phyloP scores from a whole-genome alignment of 2,329 filamentous ascomycete species.

The Cercospora zeina region DNA sequence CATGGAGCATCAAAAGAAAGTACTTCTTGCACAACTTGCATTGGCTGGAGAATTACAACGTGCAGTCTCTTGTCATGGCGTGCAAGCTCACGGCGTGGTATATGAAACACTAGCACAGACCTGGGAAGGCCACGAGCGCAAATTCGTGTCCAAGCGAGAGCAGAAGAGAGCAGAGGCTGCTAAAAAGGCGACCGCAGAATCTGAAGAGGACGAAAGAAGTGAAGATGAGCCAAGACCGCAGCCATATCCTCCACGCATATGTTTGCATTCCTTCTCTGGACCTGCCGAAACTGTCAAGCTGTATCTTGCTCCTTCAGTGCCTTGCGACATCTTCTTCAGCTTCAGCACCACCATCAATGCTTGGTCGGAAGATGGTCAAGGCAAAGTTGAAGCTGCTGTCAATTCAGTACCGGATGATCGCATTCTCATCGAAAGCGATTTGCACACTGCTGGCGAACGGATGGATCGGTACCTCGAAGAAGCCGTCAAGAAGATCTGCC shows the following conservation, averaged over 20 bases:
- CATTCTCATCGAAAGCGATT: conserved; percentile 84
- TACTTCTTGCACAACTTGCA: conserved; percentile 68
- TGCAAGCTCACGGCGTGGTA: conserved; percentile 72
- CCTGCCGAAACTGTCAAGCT: conserved; percentile 71
- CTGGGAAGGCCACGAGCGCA: conserved; percentile 70
- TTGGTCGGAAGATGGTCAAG: conserved; percentile 46
- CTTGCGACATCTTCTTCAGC: conserved; percentile 79
- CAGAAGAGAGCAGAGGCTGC: conserved; percentile 36
- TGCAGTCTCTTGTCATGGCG: conserved; percentile 69
- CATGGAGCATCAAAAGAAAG: conserved; percentile 65
- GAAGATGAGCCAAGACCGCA: conserved; percentile 41
- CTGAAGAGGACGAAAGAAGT: conserved; percentile 19
- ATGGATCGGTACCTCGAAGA: conserved; percentile 80
- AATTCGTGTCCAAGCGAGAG: conserved; percentile 62
- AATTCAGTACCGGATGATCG: conserved; percentile 72
- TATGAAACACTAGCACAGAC: conserved; percentile 64
- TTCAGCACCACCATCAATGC: conserved; percentile 81
- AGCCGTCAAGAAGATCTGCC: conserved; percentile 73
- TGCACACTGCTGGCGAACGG: conserved; percentile 74
- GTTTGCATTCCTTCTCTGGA: conserved; percentile 90
- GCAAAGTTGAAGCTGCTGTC: conserved; percentile 65
- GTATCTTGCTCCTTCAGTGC: conserved; percentile 72
- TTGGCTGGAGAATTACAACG: conserved; percentile 68
- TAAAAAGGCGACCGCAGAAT: conserved; percentile 21
- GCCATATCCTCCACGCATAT: conserved; percentile 83